Conservation (phyloP, 2,329 filamentous ascomycete genomes). For the Rhytidhysteron rufulum region DNA sequence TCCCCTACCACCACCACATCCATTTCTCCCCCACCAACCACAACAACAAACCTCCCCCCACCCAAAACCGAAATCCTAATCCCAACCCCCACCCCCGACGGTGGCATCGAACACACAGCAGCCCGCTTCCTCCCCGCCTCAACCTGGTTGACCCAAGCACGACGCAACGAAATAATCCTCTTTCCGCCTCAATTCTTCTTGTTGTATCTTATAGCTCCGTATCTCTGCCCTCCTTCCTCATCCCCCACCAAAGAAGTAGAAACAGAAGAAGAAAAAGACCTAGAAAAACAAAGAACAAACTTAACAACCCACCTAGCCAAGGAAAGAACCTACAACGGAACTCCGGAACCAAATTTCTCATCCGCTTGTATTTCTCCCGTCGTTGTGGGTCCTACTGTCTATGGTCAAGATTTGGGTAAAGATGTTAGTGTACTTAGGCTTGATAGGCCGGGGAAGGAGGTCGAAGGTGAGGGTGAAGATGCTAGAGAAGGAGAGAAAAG, state of each 20-base stretch:
- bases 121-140: conserved; percentile 70
- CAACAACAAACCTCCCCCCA: conserved; percentile 31
- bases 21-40: conserved; percentile 13
- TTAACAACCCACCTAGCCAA: conserved; percentile 51
- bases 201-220: conserved; percentile 55
- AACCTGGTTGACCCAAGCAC: conserved; percentile 65
- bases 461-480: conserved; percentile 52
- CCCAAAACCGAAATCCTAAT: conserved; percentile 52
- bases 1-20: conserved; percentile 24
- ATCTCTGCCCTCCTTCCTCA: conserved; percentile 42
- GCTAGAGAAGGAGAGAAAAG: conserved; percentile 46
- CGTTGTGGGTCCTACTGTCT: conserved; percentile 36
- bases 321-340: conserved; percentile 35
- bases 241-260: conserved; percentile 20
- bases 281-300: conserved; percentile 35
- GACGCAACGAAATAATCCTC: conserved; percentile 67
- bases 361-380: conserved; percentile 41
- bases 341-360: conserved; percentile 37
- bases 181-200: conserved; percentile 89
- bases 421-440: conserved; percentile 51
- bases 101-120: conserved; percentile 66
- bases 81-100: conserved; percentile 68
- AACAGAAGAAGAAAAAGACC: conserved; percentile 31
- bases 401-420: conserved; percentile 40
- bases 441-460: conserved; percentile 53